These are phyloP conservation scores for Triticum turgidum DNA, from an alignment of 176 grass and related monocot genomes.

Conservation along the genomic window DNA sequence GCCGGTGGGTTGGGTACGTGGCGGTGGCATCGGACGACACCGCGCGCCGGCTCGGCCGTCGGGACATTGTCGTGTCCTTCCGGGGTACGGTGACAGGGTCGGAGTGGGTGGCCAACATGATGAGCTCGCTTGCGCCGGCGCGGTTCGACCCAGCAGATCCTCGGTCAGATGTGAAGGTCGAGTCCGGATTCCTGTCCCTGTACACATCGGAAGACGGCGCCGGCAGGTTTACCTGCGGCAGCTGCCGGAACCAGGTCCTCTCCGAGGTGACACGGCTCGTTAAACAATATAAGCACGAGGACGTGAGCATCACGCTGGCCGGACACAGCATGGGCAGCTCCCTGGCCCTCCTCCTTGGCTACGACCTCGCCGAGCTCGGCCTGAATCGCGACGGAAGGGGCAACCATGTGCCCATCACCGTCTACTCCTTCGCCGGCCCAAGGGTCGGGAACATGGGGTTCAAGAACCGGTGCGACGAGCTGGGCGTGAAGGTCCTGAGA, in stretches of 20 bases:
- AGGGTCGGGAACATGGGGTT: constrained; percentile 69
- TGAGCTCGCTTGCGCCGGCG: constrained; percentile 70
- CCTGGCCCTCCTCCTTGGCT: constrained; percentile 67
- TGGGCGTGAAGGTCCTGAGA: constrained; percentile 69
- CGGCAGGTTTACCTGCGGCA: constrained; percentile 47
- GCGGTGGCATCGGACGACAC: constrained; percentile 41
- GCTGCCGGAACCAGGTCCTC: constrained; percentile 77
- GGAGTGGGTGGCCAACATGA: constrained; percentile 83
- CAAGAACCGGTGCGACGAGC: constrained; percentile 69
- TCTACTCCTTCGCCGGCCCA: constrained; percentile 71
- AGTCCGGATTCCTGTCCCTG: constrained; percentile 68
- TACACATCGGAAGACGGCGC: constrained; percentile 66
- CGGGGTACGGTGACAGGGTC: constrained; percentile 65
- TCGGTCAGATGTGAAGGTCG: constrained; percentile 60
- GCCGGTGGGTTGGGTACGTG: constrained; percentile 85
- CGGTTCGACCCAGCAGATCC: constrained; percentile 58
- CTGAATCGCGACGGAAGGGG: constrained; percentile 25
- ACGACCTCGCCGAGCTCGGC: constrained; percentile 71
- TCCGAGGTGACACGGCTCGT: constrained; percentile 53
- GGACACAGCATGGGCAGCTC: constrained; percentile 92
- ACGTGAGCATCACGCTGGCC: constrained; percentile 66
- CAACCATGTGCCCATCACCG: constrained; percentile 47
- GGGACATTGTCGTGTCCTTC: constrained; percentile 67
- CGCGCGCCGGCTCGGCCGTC: constrained; percentile 41
- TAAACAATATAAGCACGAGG: constrained; percentile 44